Evolutionary conservation across 2,329 filamentous ascomycete genomes (phyloP).

Genomic region (Xylariaceae sp.): DNA sequence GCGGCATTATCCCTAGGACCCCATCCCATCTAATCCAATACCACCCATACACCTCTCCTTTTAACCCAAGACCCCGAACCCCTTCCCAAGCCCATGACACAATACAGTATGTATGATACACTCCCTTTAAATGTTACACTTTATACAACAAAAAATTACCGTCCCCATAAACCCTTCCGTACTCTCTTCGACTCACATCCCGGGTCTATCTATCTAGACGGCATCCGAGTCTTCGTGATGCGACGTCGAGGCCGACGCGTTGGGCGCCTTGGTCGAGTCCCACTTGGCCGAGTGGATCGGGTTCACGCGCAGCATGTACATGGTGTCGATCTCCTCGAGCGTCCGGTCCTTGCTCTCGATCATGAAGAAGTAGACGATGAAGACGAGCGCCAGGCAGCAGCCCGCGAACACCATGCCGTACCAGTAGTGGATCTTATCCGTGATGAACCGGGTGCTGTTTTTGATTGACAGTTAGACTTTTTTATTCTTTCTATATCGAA

Average conservation of each 20-base stretch:
- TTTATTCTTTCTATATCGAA: neutral
- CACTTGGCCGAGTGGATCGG: constrained; percentile 41
- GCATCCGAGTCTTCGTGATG: neutral
- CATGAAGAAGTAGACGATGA: constrained; percentile 70
- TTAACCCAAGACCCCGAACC: too few relatives aligned
- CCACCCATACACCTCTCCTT: too few relatives aligned
- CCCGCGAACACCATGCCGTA: constrained; percentile 69
- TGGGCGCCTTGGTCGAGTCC: constrained; percentile 29
- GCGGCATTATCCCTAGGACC: too few relatives aligned
- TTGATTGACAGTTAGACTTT: neutral
- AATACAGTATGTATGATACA: too few relatives aligned
- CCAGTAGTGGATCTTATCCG: constrained; percentile 60
- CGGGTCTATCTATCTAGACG: too few relatives aligned
- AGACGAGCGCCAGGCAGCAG: constrained; percentile 56
- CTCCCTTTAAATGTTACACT: too few relatives aligned
- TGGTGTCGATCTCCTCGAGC: constrained; percentile 71
- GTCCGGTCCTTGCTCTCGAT: constrained; percentile 67
- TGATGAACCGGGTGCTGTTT: constrained; percentile 61
- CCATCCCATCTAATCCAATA: too few relatives aligned
- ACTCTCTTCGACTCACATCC: neutral
- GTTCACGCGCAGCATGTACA: constrained; percentile 56
- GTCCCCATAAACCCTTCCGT: neutral
- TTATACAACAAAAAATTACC: too few relatives aligned
- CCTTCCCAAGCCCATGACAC: too few relatives aligned
- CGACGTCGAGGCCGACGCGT: constrained; percentile 7